A percentile compares a stretch with the other conserved stretches of the same genome.
Conservation (phyloP, 148 eudicot species). For the Oxyria digyna region DNA sequence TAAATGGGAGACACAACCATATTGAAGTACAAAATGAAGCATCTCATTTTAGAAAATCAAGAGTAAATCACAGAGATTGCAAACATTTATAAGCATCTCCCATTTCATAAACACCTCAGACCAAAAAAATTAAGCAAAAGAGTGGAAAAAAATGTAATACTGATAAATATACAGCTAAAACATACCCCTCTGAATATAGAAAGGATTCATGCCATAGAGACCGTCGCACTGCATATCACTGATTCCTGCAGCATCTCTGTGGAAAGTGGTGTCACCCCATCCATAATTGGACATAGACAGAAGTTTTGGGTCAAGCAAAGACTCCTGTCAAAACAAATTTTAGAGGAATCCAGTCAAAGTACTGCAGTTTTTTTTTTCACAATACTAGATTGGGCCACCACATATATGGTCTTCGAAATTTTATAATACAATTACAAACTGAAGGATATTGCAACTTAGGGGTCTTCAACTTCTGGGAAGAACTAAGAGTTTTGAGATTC, state of each 20-base stretch:
- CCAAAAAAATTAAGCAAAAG: not conserved
- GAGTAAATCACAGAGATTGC: not conserved
- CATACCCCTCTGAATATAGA: constrained; percentile 68
- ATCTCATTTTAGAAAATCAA: not conserved
- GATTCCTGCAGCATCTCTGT: constrained; percentile 10
- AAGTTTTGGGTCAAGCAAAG: constrained; percentile 15
- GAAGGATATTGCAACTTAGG: not conserved
- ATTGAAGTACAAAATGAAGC: not conserved
- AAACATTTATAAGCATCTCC: not conserved
- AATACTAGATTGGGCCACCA: not conserved
- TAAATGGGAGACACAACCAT: not conserved
- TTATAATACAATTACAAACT: not conserved
- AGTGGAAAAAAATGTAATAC: not conserved
- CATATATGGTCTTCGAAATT: not conserved
- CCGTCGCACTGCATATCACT: constrained; percentile 43
- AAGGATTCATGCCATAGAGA: constrained; percentile 75
- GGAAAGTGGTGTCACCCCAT: constrained; percentile 36
- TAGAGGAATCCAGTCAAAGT: not conserved
- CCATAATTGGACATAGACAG: constrained; percentile 44
- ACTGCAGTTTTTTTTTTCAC: not conserved
- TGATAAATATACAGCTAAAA: not conserved
- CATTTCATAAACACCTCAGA: not conserved
- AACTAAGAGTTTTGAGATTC: not conserved
- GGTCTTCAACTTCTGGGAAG: not conserved
- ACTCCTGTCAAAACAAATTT: not conserved